Conservation (phyloP, 495 filamentous ascomycete species). For the Cercophora samala region DNA sequence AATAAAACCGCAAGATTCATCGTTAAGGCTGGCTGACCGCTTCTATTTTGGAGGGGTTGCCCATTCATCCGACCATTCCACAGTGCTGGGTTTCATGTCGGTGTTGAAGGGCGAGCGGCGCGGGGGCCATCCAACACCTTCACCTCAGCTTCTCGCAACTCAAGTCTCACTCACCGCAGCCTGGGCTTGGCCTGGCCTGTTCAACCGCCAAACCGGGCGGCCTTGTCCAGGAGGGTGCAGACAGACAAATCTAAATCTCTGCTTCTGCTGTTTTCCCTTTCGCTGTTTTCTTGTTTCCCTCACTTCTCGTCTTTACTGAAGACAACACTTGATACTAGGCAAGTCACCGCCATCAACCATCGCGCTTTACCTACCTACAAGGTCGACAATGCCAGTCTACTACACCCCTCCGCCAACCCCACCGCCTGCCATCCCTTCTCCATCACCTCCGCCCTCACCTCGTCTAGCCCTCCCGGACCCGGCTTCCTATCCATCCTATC, state of each 20-base stretch:
- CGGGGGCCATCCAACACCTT: neutral
- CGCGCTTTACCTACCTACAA: neutral
- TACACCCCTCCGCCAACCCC: conserved; percentile 18
- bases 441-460: neutral
- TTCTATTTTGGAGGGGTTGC: conserved; percentile 6
- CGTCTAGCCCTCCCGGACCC: neutral
- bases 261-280: neutral
- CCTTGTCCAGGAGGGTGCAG: neutral
- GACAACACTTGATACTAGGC: no score
- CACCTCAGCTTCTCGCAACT: neutral
- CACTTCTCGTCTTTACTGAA: neutral
- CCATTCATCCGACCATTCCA: neutral
- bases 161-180: no score
- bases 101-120: neutral
- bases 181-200: neutral
- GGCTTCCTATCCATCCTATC: neutral
- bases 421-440: neutral
- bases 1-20: neutral
- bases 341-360: neutral
- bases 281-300: neutral
- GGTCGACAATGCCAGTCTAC: conserved; percentile 15
- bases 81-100: conserved; percentile 13
- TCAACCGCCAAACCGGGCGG: neutral
- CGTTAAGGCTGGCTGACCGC: neutral
- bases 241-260: neutral